A percentile compares a stretch with the other conserved stretches of the same genome.
Conservation (phyloP, 2,329 filamentous ascomycete genomes). For the Fusarium pseudocircinatum region DNA sequence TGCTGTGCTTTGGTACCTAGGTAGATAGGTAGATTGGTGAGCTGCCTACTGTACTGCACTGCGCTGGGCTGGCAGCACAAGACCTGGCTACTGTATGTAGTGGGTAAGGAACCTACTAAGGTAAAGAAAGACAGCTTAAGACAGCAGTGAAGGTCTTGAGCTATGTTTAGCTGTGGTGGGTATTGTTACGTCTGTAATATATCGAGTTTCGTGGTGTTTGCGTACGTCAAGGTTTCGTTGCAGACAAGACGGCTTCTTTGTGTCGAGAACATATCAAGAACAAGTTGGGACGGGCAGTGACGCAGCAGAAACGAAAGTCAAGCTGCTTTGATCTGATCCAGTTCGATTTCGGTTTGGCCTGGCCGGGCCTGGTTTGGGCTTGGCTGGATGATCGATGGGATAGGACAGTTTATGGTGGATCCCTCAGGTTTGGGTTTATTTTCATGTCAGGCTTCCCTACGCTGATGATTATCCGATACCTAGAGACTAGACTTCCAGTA, state of each 20-base stretch:
- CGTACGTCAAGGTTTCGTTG: conserved; percentile 1
- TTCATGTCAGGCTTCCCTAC: conserved; percentile 14
- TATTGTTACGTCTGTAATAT: background rate
- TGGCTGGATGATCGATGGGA: conserved; percentile 17
- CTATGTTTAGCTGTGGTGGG: background rate
- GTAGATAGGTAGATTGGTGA: background rate
- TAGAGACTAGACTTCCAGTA: background rate
- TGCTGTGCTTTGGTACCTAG: background rate
- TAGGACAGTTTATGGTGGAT: conserved; percentile 38
- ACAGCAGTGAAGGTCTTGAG: background rate
- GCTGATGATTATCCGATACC: background rate
- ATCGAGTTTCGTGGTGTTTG: background rate
- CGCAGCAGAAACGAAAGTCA: conserved; percentile 36
- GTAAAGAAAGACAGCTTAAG: background rate
- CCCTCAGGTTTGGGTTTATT: conserved; percentile 18
- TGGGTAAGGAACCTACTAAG: background rate
- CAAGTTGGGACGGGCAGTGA: conserved; percentile 32
- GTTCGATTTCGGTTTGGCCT: conserved; percentile 33
- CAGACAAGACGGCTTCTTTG: conserved; percentile 4
- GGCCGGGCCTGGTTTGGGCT: conserved; percentile 13
- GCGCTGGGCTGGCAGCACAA: conserved; percentile 15
- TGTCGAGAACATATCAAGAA: conserved; percentile 23
- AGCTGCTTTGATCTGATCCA: conserved; percentile 37
- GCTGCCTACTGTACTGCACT: background rate
- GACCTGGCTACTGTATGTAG: background rate